These are phyloP conservation scores for Pseudonitzschia multistriata DNA, from an alignment of 108 stramenopile species.

Conservation along the genomic window DNA sequence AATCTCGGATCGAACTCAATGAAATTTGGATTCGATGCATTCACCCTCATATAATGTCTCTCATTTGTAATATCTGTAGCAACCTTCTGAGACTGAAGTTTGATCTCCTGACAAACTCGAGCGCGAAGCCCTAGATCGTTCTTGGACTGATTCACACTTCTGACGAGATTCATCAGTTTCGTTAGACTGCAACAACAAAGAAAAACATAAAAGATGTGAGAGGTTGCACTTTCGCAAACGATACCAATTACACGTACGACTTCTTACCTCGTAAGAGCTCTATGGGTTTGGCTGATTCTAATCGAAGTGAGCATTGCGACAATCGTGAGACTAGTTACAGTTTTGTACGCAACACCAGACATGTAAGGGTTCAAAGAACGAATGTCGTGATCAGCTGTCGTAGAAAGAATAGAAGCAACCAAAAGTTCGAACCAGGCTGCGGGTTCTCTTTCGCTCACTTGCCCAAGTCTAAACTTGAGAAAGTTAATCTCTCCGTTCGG, in stretches of 20 bases:
- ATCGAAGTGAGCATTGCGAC: slow-evolving; percentile 90
- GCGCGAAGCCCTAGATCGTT: slow-evolving; percentile 50
- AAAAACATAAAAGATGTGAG: slow-evolving; percentile 1
- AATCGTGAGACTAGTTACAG: slow-evolving; percentile 84
- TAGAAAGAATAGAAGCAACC: slow-evolving; percentile 86
- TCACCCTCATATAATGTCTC: slow-evolving; percentile 84
- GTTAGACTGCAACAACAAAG: slow-evolving; percentile 45
- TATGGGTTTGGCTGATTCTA: slow-evolving; percentile 84
- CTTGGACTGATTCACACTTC: slow-evolving; percentile 49
- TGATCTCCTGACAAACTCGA: slow-evolving; percentile 77
- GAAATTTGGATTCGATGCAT: slow-evolving; percentile 48
- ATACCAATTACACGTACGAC: neutral
- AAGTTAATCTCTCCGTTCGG: slow-evolving; percentile 75
- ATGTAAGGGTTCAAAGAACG: slow-evolving; percentile 88
- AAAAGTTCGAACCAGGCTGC: slow-evolving; percentile 88
- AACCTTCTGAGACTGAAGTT: slow-evolving; percentile 77
- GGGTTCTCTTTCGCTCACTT: slow-evolving; percentile 85
- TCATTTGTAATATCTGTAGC: slow-evolving; percentile 79
- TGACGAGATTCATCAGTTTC: slow-evolving; percentile 67
- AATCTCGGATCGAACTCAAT: slow-evolving; percentile 94
- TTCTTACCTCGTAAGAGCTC: slow-evolving; percentile 74
- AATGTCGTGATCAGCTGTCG: slow-evolving; percentile 81
- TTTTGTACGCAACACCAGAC: slow-evolving; percentile 79
- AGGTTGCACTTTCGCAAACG: neutral
- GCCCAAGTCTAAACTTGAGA: slow-evolving; percentile 82